Conservation (phyloP, 139 green algal genomes). For the Chlorella ohadii region DNA sequence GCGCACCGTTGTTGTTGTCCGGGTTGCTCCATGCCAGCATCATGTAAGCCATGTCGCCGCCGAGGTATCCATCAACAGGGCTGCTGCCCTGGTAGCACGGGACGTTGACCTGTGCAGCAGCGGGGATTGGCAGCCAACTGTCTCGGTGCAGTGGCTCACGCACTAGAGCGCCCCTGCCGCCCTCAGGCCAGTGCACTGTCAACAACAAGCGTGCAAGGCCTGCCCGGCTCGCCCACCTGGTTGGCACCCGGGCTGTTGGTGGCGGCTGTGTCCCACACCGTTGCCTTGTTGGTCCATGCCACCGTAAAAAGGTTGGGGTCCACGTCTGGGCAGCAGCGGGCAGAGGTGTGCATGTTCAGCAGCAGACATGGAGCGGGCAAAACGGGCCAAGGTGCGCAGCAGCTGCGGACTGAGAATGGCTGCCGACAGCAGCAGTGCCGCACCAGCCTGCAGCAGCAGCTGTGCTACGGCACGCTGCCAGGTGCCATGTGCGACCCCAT, state of each 20-base stretch:
- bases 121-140: too few species aligned
- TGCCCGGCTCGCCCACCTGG: too few species aligned
- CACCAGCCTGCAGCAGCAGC: too few species aligned
- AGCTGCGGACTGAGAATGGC: too few species aligned
- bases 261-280: constrained; percentile 22
- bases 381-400: too few species aligned
- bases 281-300: background rate
- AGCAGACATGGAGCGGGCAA: background rate
- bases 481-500: too few species aligned
- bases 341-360: background rate
- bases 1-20: background rate
- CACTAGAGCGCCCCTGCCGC: too few species aligned
- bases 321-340: background rate
- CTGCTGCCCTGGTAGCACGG: constrained; percentile 12
- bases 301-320: constrained; percentile 1
- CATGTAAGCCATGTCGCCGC: constrained; percentile 19
- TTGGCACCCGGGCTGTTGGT: background rate
- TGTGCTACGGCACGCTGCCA: too few species aligned
- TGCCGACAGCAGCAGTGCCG: too few species aligned
- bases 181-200: too few species aligned
- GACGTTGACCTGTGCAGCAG: background rate
- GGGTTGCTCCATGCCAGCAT: constrained; percentile 17
- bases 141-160: too few species aligned
- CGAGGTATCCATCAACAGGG: constrained; percentile 12
- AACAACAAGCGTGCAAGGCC: too few species aligned